Evolutionary conservation across 345 rosid species (phyloP), one percentile per base, ranked within the genome.

Genomic region (Moricandia arvensis): DNA sequence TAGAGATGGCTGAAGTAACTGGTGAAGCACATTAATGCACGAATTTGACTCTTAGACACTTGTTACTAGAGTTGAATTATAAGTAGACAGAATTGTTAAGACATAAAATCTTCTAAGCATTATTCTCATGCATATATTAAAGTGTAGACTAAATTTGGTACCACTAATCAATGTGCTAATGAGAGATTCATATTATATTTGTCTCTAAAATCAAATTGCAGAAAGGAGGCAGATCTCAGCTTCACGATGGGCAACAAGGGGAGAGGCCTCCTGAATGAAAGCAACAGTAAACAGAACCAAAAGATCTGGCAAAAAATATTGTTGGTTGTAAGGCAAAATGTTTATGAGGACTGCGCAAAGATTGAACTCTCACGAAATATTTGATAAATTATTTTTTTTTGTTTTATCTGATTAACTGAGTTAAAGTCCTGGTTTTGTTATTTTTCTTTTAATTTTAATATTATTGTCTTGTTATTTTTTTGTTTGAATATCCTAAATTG

Each of bases 181-280:
- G n/a, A n/a, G n/a, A n/a, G n/a, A 43, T 43, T 33, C 37, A 35
- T 53, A n/a, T 59, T 27, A 66, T 54, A 47, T 16, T 16, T 18
- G 3, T 10, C 17, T 37, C 5, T 0, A 27, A 73, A 43, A n/a
- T 43, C n/a, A 70, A 57, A 71, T 21, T 75, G 79, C 73, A 90
- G 98, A 89, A 77, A 82, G 69, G 84, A 74, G 91, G 86, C 59
- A 86, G 80, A 70, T 67, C 83, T 71, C 83, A 58, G 65, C 83
- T 27, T 21, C 86, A 69, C 13, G 80, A 63, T 43, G 94, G 75
- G 54, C 90, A 83, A 79, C 88, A 80, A 80, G 93, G 91, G n/a
- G 97, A 92, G 85, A 80, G 91, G 69, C 97, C 98, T 70, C 89
- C 97, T 4, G 98, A 91, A 58, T 94, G 98, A 93, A 94, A 94